Evolutionary conservation across 1,139 yeast genomes (phyloP).

Genomic region (Geotrichum armillariae): DNA sequence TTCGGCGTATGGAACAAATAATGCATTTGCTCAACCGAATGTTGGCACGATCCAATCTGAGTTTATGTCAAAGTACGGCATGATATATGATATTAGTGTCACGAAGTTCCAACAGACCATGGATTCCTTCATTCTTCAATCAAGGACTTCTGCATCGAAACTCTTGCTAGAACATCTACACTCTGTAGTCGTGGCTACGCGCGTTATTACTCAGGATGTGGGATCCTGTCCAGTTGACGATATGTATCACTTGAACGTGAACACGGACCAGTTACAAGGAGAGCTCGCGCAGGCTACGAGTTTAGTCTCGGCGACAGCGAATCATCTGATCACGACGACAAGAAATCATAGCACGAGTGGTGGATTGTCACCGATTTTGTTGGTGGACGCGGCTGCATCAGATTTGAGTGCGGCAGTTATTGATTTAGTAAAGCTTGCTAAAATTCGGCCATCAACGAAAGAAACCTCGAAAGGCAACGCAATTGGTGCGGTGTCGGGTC

Average conservation of each 20-base stretch:
- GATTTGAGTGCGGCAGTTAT: constrained; percentile 75
- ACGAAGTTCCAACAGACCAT: constrained; percentile 36
- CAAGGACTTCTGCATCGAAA: constrained; percentile 29
- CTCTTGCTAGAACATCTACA: constrained; percentile 36
- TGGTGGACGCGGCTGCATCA: constrained; percentile 75
- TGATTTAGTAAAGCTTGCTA: constrained; percentile 62
- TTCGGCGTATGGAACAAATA: constrained; percentile 26
- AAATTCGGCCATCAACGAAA: constrained; percentile 39
- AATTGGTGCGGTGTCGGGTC: neutral
- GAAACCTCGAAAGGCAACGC: neutral
- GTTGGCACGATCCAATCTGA: constrained; percentile 3
- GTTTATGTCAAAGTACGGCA: constrained; percentile 26
- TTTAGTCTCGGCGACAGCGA: constrained; percentile 65
- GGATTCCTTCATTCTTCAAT: constrained; percentile 37
- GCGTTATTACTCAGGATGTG: constrained; percentile 40
- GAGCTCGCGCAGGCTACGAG: constrained; percentile 35
- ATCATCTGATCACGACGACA: constrained; percentile 75
- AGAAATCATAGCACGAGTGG: constrained; percentile 71
- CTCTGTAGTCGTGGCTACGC: constrained; percentile 39
- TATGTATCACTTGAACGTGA: constrained; percentile 6
- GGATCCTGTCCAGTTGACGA: constrained; percentile 38
- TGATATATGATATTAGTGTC: constrained; percentile 31
- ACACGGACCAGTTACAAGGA: constrained; percentile 27
- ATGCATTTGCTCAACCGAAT: constrained; percentile 13
- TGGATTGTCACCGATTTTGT: constrained; percentile 64